These are phyloP conservation scores for Hymenoscyphus occultus DNA, from an alignment of 2,329 filamentous ascomycete species.

Conservation along the genomic window DNA sequence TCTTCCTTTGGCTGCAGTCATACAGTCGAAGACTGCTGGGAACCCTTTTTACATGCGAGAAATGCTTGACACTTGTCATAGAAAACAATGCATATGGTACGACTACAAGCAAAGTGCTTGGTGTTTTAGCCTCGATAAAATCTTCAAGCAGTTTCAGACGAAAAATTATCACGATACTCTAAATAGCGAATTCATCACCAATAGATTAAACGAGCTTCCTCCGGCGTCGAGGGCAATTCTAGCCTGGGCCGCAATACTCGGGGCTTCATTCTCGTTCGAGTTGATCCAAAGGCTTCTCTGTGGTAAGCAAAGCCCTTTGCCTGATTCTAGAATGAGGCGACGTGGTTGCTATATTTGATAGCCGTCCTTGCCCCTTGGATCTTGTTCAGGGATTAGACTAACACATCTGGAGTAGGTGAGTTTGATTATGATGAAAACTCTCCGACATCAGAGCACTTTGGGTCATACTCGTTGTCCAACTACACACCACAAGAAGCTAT, in stretches of 20 bases:
- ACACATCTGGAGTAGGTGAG: neutral
- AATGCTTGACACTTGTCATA: conserved; percentile 83
- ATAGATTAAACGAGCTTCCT: conserved; percentile 73
- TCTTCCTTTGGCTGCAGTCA: conserved; percentile 73
- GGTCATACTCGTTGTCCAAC: conserved; percentile 40
- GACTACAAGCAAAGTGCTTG: conserved; percentile 80
- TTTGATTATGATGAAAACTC: conserved; percentile 45
- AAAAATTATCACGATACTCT: conserved; percentile 76
- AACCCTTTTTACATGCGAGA: conserved; percentile 91
- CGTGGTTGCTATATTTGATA: neutral
- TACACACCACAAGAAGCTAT: conserved; percentile 65
- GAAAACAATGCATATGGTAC: conserved; percentile 86
- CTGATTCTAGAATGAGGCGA: neutral
- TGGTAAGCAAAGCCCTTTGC: conserved; percentile 51
- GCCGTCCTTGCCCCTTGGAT: neutral
- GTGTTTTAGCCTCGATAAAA: conserved; percentile 79
- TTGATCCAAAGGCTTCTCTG: conserved; percentile 74
- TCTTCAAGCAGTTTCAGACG: conserved; percentile 81
- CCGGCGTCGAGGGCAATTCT: conserved; percentile 72
- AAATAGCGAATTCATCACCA: conserved; percentile 78
- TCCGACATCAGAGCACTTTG: conserved; percentile 37
- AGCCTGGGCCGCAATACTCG: conserved; percentile 81
- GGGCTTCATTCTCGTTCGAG: conserved; percentile 79
- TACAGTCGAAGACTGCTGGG: conserved; percentile 71
- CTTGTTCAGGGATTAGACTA: neutral